Conservation (phyloP, 2,329 filamentous ascomycete genomes). For the Akanthomyces uredinophilus region DNA sequence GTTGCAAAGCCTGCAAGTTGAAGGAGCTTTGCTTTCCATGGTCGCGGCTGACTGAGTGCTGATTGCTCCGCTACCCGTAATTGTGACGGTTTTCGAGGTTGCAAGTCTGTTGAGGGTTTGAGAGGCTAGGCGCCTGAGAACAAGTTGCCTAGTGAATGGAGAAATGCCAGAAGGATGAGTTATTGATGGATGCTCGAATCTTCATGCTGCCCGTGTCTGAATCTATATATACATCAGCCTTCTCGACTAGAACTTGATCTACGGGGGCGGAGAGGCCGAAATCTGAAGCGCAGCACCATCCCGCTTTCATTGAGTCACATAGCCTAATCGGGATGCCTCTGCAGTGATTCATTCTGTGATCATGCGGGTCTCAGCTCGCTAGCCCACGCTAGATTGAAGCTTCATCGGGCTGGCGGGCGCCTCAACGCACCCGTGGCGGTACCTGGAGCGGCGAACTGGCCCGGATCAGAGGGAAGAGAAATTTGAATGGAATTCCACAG, state of each 20-base stretch:
- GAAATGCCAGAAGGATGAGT: background rate
- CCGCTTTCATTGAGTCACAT: slow-evolving; percentile 5
- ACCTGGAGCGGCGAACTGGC: background rate
- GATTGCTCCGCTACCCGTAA: slow-evolving; percentile 1
- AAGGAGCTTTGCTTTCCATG: slow-evolving; percentile 18
- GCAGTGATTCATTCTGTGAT: slow-evolving; percentile 9
- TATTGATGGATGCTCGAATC: background rate
- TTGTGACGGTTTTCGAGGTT: slow-evolving; percentile 2
- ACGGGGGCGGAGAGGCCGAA: background rate
- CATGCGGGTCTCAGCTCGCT: background rate
- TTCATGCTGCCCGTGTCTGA: background rate
- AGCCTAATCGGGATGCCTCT: slow-evolving; percentile 8
- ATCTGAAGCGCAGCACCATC: background rate
- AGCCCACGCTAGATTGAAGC: background rate
- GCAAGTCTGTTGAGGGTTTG: background rate
- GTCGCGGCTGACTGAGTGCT: background rate
- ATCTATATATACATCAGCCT: slow-evolving; percentile 5
- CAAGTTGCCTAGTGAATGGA: background rate
- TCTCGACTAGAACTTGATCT: background rate
- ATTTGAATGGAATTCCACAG: background rate
- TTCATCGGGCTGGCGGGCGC: slow-evolving; percentile 1
- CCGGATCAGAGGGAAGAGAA: background rate
- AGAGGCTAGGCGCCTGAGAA: background rate
- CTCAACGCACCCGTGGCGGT: background rate
- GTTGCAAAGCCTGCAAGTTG: slow-evolving; percentile 21